Evolutionary conservation across 83 land plant species (phyloP).

Genomic region (Larix sibirica): DNA sequence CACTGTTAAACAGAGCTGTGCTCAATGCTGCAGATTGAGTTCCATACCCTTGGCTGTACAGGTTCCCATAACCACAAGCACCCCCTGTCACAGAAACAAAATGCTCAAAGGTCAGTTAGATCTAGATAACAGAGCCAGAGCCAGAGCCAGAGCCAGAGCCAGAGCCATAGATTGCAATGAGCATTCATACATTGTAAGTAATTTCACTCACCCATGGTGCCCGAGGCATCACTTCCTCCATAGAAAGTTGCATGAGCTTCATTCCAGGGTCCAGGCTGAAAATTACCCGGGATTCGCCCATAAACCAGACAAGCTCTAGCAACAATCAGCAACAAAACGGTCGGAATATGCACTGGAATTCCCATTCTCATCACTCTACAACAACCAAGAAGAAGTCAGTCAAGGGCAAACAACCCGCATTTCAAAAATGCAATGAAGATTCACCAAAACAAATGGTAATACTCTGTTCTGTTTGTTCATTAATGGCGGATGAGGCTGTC

Average conservation of each 20-base stretch:
- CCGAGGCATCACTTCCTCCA: conserved; percentile 33
- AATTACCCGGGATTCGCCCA: conserved; percentile 5
- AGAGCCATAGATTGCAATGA: neutral
- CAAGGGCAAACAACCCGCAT: too few relatives aligned
- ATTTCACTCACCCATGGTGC: conserved; percentile 27
- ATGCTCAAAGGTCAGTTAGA: neutral
- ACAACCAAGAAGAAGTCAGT: too few relatives aligned
- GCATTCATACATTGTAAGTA: neutral
- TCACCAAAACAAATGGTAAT: too few relatives aligned
- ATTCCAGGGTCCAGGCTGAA: conserved; percentile 11
- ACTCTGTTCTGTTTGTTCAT: too few relatives aligned
- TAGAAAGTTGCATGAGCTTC: conserved; percentile 35
- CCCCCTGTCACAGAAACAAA: conserved; percentile 28
- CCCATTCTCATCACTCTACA: too few relatives aligned
- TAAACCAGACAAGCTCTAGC: too few relatives aligned
- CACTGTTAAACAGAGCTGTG: conserved; percentile 40
- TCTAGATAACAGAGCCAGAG: neutral
- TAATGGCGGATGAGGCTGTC: too few relatives aligned
- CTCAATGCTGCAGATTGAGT: conserved; percentile 31
- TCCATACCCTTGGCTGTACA: conserved; percentile 39
- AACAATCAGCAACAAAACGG: too few relatives aligned
- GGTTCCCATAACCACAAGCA: conserved; percentile 42
- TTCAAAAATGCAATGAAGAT: too few relatives aligned
- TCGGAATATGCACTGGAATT: too few relatives aligned
- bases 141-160: neutral